Evolutionary conservation across 805 yeast genomes (phyloP).

Genomic region (Wickerhamiella galacta): DNA sequence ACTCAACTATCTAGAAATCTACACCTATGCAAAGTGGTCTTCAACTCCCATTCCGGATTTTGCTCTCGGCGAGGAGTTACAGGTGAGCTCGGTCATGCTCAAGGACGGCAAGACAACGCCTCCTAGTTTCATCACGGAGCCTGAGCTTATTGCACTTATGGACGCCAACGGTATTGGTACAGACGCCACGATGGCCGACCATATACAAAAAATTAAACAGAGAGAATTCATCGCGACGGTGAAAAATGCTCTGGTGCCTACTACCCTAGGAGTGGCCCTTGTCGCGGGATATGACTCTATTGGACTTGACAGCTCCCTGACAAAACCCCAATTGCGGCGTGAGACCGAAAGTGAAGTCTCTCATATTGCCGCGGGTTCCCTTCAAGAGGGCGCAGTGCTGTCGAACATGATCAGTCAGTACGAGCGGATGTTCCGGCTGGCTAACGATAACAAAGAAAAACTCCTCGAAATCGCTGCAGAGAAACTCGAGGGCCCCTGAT

Average conservation of each 20-base stretch:
- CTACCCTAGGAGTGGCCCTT: constrained; percentile 67
- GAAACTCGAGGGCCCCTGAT: background rate
- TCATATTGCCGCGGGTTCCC: constrained; percentile 49
- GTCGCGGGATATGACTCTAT: constrained; percentile 77
- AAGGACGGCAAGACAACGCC: constrained; percentile 64
- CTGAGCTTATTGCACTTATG: constrained; percentile 85
- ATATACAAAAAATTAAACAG: constrained; percentile 59
- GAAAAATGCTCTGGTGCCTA: constrained; percentile 39
- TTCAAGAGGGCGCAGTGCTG: constrained; percentile 25
- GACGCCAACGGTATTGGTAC: constrained; percentile 97
- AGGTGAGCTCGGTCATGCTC: constrained; percentile 40
- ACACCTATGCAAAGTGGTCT: constrained; percentile 66
- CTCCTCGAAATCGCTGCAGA: background rate
- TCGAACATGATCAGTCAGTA: constrained; percentile 10
- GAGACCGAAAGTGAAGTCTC: constrained; percentile 52
- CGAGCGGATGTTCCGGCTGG: constrained; percentile 10
- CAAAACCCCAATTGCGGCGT: constrained; percentile 77
- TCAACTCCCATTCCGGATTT: constrained; percentile 45
- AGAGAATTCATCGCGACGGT: constrained; percentile 47
- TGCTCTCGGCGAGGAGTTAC: constrained; percentile 36
- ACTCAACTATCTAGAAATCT: constrained; percentile 65
- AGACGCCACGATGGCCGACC: constrained; percentile 98
- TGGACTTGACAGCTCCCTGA: constrained; percentile 56
- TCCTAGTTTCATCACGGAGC: constrained; percentile 74
- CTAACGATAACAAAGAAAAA: background rate